A percentile compares a stretch with the other conserved stretches of the same genome.
Evolutionary conservation across 495 filamentous ascomycete species (phyloP).

Genomic region (Daldinia grandis): DNA sequence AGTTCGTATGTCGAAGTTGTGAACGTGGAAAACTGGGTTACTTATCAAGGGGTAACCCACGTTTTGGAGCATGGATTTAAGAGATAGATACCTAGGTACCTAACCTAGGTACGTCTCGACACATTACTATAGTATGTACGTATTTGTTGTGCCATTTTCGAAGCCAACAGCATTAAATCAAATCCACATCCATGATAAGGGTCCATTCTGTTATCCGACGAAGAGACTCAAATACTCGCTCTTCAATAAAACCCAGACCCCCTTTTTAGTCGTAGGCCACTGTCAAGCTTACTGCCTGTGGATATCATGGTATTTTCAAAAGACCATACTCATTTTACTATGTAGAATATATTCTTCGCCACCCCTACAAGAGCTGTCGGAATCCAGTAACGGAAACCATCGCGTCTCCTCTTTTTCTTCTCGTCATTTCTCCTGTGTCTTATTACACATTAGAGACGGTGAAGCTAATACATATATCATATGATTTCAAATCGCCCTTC

Average conservation of each 20-base stretch:
- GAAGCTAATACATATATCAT: background rate
- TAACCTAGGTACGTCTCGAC: too few species aligned
- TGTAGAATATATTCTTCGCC: background rate
- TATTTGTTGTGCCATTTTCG: background rate
- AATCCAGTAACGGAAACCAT: background rate
- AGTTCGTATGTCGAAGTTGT: constrained; percentile 7
- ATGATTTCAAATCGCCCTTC: constrained; percentile 1
- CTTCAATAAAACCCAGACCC: background rate
- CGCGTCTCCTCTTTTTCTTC: background rate
- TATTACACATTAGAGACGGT: background rate
- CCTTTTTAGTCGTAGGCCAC: background rate
- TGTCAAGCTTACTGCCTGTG: background rate
- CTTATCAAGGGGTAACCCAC: constrained; percentile 10
- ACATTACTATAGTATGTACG: too few species aligned
- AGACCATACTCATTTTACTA: background rate
- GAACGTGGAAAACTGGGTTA: constrained; percentile 7
- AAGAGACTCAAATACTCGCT: background rate
- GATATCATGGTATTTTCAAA: background rate
- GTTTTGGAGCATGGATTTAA: constrained; percentile 29
- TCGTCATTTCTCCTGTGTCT: background rate
- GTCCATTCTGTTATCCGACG: background rate
- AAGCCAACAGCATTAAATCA: background rate
- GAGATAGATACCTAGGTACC: too few species aligned
- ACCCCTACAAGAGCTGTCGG: background rate
- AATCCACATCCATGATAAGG: background rate